Evolutionary conservation across 2,329 filamentous ascomycete genomes (phyloP).

Genomic region (Penicillium sp.): DNA sequence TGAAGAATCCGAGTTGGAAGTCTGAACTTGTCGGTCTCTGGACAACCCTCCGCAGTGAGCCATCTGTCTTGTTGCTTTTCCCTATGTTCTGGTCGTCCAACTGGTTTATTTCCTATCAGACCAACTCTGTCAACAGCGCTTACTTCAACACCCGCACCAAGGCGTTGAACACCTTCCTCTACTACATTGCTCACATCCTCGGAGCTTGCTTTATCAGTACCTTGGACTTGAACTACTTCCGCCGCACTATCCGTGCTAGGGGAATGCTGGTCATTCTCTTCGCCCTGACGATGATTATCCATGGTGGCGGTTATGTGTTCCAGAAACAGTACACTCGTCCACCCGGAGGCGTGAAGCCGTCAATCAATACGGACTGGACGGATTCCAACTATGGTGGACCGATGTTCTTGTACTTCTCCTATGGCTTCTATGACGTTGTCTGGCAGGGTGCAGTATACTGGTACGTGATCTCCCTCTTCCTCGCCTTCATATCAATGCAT

Average conservation of each 20-base stretch:
- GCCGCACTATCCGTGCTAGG: conserved; percentile 65
- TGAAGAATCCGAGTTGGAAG: neutral
- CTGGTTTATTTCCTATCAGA: conserved; percentile 75
- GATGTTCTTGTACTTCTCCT: conserved; percentile 84
- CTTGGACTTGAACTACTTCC: conserved; percentile 59
- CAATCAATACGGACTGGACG: conserved; percentile 49
- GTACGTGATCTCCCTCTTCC: conserved; percentile 44
- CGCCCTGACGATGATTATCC: conserved; percentile 69
- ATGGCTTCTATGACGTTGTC: conserved; percentile 78
- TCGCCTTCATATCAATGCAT: neutral
- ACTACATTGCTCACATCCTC: conserved; percentile 72
- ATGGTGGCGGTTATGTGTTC: conserved; percentile 77
- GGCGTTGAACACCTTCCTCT: conserved; percentile 68
- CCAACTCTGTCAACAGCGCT: conserved; percentile 66
- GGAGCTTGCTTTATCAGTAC: conserved; percentile 70
- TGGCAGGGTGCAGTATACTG: conserved; percentile 90
- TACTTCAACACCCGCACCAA: conserved; percentile 70
- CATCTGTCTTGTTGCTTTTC: conserved; percentile 70
- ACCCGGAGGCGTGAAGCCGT: conserved; percentile 34
- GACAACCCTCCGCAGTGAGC: conserved; percentile 66
- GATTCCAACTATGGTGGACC: conserved; percentile 66
- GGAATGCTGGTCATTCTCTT: conserved; percentile 60
- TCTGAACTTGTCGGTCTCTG: conserved; percentile 67
- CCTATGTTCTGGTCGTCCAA: conserved; percentile 77
- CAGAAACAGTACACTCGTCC: conserved; percentile 61